These are phyloP conservation scores for Spathaspora jeffriesii DNA, from an alignment of 1,139 yeast species.

Conservation along the genomic window DNA sequence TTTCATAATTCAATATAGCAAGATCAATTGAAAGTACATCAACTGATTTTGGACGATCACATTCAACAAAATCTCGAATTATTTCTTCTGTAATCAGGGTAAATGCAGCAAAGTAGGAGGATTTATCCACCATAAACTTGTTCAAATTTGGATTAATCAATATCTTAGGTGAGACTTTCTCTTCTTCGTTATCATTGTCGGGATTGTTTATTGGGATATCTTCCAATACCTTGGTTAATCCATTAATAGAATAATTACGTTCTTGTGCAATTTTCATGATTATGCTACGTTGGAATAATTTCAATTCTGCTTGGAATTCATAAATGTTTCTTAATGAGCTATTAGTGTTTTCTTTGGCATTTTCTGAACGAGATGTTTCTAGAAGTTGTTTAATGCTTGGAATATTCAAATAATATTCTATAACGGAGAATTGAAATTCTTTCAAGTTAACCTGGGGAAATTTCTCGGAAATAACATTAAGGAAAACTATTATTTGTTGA, in stretches of 20 bases:
- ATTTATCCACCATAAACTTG: conserved; percentile 10
- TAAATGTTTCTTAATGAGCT: conserved; percentile 28
- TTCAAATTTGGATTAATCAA: conserved; percentile 6
- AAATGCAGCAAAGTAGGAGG: conserved; percentile 21
- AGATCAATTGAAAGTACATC: conserved; percentile 81
- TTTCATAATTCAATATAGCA: conserved; percentile 67
- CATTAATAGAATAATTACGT: conserved; percentile 33
- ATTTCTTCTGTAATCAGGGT: conserved; percentile 43
- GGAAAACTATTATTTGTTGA: conserved; percentile 33
- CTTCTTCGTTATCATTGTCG: not conserved
- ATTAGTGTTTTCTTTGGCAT: conserved; percentile 1
- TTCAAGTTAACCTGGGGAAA: conserved; percentile 17
- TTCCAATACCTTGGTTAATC: conserved; percentile 18
- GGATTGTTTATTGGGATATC: conserved; percentile 19
- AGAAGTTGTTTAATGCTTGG: conserved; percentile 25
- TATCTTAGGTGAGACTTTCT: not conserved
- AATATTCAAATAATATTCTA: conserved; percentile 30
- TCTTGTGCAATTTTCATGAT: conserved; percentile 36
- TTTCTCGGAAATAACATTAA: conserved; percentile 35
- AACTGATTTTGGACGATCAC: conserved; percentile 61
- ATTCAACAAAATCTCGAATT: conserved; percentile 45
- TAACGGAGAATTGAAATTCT: conserved; percentile 31
- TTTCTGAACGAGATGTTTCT: conserved; percentile 7
- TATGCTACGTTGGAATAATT: conserved; percentile 44
- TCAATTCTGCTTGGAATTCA: conserved; percentile 49